Base-by-base conservation (phyloP, 2,329 filamentous ascomycete species). In the Thelonectria discophora region DNA sequence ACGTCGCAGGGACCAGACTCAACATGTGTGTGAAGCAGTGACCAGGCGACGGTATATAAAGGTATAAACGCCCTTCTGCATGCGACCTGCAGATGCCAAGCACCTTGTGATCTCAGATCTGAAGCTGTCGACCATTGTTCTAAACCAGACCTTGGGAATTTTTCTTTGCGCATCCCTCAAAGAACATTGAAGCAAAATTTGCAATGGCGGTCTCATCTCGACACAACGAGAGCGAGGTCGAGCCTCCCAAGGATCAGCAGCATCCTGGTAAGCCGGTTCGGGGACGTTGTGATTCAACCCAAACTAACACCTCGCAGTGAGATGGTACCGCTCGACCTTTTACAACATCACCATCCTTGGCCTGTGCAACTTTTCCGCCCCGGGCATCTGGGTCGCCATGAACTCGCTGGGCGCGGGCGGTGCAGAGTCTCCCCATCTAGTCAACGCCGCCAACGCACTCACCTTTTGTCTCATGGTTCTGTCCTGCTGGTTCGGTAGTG, bases 381-480 rank as follows among this genome's bases (percentile, higher is more conserved):
- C 89, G 0, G 90, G 90, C 1, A 89, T 92, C 63, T 92, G 89
- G 89, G 84, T 82, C 12, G 88, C 88, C 8, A 90, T 92, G 88
- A 92, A 91, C 77, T 88, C 84, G 0, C 82, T 92, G 0, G 90
- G 90, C 10, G 90, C 88, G 1, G 90, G 90, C 50, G 90, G 90
- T 3, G 82, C 85, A 30, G 82, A 87, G 65, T 81, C 82, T 9
- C 90, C 90, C 0, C 83, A 87, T 68, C 80, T 92, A 1, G 86
- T 92, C 51, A 92, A 91, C 68, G 83, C 86, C 0, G 89, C 88
- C 13, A 93, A 93, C 66, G 86, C 89, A 0, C 74, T 92, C 40
- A 91, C 89, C 0, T 92, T 92, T 71, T 87, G 87, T 48, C 81
- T 92, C 8, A 92, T 92, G 89, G 87, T 92, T 0, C 70, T 92